Percentiles rank a stretch among this genome's conserved stretches.
Evolutionary conservation across 768 basidiomycete genomes (phyloP).

Genomic region (Tricholoma matsutake): DNA sequence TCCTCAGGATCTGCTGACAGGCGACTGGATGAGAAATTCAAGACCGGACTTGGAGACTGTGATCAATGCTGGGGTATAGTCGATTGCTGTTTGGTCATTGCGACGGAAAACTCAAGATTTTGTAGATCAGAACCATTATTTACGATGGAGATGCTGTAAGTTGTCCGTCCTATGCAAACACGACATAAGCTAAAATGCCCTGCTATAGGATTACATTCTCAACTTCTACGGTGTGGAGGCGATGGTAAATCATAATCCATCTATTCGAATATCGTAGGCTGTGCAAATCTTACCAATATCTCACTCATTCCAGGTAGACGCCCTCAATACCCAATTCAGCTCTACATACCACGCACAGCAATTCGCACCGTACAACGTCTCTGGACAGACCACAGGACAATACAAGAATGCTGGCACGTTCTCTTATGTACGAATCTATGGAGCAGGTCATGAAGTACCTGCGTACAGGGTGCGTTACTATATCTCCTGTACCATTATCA

Average conservation of each 20-base stretch:
- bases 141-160: constrained; percentile 57
- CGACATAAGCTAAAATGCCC: background rate
- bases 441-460: constrained; percentile 47
- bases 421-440: constrained; percentile 52
- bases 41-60: constrained; percentile 51
- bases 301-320: constrained; percentile 34
- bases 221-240: constrained; percentile 57
- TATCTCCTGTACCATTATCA: background rate
- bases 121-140: constrained; percentile 42
- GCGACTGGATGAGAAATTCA: constrained; percentile 58
- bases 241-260: constrained; percentile 36
- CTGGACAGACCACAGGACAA: constrained; percentile 45
- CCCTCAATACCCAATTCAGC: constrained; percentile 45
- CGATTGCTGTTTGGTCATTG: background rate
- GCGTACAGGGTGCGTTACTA: constrained; percentile 36
- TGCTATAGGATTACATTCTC: constrained; percentile 44
- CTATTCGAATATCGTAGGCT: background rate
- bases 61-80: constrained; percentile 49
- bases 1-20: constrained; percentile 17
- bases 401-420: constrained; percentile 59
- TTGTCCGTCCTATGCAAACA: background rate
- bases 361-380: constrained; percentile 48
- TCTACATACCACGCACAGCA: constrained; percentile 36
- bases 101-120: background rate
- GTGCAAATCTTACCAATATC: background rate